These are phyloP conservation scores for Saprolegnia diclina DNA, from an alignment of 352 stramenopile species.

Conservation along the genomic window DNA sequence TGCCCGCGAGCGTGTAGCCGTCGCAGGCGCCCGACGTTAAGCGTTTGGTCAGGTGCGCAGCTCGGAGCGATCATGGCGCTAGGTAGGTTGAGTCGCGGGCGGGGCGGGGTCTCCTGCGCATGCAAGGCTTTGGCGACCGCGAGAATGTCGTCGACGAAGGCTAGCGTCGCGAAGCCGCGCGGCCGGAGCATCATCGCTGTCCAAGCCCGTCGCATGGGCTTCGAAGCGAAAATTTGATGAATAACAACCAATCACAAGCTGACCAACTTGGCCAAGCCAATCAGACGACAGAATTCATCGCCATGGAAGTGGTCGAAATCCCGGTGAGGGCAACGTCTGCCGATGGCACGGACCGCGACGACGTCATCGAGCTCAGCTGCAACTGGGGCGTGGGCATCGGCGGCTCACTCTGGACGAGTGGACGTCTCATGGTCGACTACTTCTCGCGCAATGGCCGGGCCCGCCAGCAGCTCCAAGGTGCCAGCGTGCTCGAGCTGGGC, in stretches of 20 bases:
- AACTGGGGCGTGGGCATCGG: slow-evolving; percentile 78
- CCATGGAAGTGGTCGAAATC: not conserved
- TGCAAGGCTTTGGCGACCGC: slow-evolving; percentile 7
- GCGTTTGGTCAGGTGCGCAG: not conserved
- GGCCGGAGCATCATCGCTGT: not conserved
- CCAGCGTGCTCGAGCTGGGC: slow-evolving; percentile 64
- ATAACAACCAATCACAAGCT: not conserved
- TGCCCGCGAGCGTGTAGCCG: not conserved
- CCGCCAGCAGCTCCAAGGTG: slow-evolving; percentile 53
- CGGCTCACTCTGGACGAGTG: slow-evolving; percentile 78
- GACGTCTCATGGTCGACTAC: slow-evolving; percentile 58
- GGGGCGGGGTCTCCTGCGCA: not conserved
- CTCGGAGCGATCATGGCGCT: not conserved
- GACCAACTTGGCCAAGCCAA: not conserved
- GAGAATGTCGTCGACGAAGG: slow-evolving; percentile 8
- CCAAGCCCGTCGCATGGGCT: not conserved
- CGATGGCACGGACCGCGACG: not conserved
- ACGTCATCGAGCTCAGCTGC: slow-evolving; percentile 48
- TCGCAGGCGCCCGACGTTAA: not conserved
- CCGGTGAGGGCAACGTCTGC: not conserved
- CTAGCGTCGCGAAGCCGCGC: not conserved
- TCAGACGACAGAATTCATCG: not conserved
- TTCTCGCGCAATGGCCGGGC: slow-evolving; percentile 31
- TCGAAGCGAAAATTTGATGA: too few relatives aligned
- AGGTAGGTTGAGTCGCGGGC: slow-evolving; percentile 1